Percentiles rank a stretch among this genome's conserved stretches.
Conservation (phyloP, 2,329 filamentous ascomycete genomes). For the Paraconiothyrium brasiliense region DNA sequence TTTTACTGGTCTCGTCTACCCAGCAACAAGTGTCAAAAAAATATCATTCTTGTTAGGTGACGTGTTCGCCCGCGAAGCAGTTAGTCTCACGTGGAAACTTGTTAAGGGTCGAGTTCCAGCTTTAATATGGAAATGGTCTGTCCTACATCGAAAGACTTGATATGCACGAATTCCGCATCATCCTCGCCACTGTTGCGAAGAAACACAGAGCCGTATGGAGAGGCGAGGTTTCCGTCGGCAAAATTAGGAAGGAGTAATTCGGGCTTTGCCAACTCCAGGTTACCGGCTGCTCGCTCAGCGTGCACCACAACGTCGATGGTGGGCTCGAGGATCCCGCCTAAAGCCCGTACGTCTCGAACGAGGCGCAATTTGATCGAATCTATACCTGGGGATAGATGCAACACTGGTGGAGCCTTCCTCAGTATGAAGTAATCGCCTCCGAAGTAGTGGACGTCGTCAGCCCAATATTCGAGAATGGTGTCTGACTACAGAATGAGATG, state of each 20-base stretch:
- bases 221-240: constrained; percentile 58
- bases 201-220: constrained; percentile 58
- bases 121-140: constrained; percentile 18
- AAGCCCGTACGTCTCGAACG: constrained; percentile 65
- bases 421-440: constrained; percentile 67
- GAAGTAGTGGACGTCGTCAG: constrained; percentile 63
- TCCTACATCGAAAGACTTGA: constrained; percentile 44
- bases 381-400: constrained; percentile 59
- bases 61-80: constrained; percentile 23
- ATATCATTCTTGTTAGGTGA: constrained; percentile 8
- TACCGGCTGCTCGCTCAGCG: constrained; percentile 29
- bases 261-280: constrained; percentile 45
- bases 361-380: constrained; percentile 64
- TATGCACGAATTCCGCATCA: constrained; percentile 46
- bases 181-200: constrained; percentile 57
- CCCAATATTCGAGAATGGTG: constrained; percentile 62
- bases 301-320: constrained; percentile 53
- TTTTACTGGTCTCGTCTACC: constrained; percentile 54
- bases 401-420: constrained; percentile 59
- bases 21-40: constrained; percentile 39
- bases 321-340: constrained; percentile 62
- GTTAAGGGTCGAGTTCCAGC: constrained; percentile 20
- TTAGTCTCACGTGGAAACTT: constrained; percentile 25
- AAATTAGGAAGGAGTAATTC: constrained; percentile 61
- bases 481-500: constrained; percentile 57